Percentiles rank a stretch among this genome's conserved stretches.
Conservation (phyloP, 305 asterid species). For the Ruellia speciosa region DNA sequence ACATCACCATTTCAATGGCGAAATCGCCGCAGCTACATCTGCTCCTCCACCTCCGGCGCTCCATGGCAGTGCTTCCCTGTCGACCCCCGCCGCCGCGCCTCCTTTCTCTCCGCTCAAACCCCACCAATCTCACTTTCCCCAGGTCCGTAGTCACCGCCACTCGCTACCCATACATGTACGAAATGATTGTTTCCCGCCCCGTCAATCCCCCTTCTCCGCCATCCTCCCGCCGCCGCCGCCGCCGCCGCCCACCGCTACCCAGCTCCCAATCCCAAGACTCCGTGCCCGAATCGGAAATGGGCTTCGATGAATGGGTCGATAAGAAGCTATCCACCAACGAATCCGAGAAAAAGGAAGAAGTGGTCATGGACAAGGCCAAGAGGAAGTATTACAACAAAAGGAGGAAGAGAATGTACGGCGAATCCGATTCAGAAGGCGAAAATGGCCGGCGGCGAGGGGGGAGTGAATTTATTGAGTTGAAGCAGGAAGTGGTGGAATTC, state of each 20-base stretch:
- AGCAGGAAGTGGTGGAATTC: conserved; percentile 84
- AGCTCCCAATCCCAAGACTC: conserved; percentile 31
- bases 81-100: conserved; percentile 21
- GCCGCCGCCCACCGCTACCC: conserved; percentile 16
- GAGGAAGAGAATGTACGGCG: conserved; percentile 70
- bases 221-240: conserved; percentile 30
- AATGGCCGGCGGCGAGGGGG: conserved; percentile 29
- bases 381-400: conserved; percentile 70
- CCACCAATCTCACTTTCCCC: conserved; percentile 13
- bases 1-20: conserved; percentile 34
- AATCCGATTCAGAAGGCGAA: conserved; percentile 52
- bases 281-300: conserved; percentile 32
- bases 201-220: conserved; percentile 31
- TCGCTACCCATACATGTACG: conserved; percentile 77
- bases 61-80: conserved; percentile 20
- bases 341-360: background rate
- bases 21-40: conserved; percentile 32
- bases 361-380: conserved; percentile 53
- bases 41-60: conserved; percentile 46
- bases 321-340: conserved; percentile 39
- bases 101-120: conserved; percentile 18
- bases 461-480: conserved; percentile 54
- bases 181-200: conserved; percentile 81
- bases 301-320: conserved; percentile 78
- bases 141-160: conserved; percentile 53